Conservation (phyloP, 2,329 filamentous ascomycete genomes). For the Alternaria sp. region DNA sequence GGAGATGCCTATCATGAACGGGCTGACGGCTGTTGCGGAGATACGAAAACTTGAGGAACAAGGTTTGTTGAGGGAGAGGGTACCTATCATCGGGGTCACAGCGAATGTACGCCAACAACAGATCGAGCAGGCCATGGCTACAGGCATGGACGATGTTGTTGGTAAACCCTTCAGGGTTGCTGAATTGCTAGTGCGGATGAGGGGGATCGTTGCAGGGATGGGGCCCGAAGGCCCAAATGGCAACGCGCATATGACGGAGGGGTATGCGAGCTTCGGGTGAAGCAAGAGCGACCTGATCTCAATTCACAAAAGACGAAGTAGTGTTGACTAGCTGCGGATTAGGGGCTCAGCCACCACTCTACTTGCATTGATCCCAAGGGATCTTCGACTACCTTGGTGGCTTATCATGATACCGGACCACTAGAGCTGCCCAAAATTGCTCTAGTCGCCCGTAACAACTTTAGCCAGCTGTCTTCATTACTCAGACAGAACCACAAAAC, state of each 20-base stretch:
- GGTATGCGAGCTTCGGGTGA: slow-evolving; percentile 1
- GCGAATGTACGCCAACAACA: slow-evolving; percentile 48
- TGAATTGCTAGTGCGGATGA: slow-evolving; percentile 38
- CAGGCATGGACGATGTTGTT: slow-evolving; percentile 65
- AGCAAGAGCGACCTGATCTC: background rate
- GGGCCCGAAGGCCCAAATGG: background rate
- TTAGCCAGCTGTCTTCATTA: background rate
- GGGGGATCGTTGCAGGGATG: slow-evolving; percentile 17
- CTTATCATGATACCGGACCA: background rate
- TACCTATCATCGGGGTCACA: slow-evolving; percentile 48
- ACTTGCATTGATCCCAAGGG: background rate
- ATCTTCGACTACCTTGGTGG: background rate
- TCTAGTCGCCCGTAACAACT: too few relatives aligned
- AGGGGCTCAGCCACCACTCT: background rate
- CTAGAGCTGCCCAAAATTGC: background rate
- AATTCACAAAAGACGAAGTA: background rate
- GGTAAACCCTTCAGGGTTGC: slow-evolving; percentile 73
- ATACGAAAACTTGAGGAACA: slow-evolving; percentile 39
- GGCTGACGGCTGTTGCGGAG: slow-evolving; percentile 35
- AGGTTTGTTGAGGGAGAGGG: slow-evolving; percentile 27
- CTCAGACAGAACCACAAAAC: background rate
- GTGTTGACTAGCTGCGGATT: background rate
- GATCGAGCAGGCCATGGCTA: slow-evolving; percentile 37
- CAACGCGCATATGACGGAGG: background rate
- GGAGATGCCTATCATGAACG: slow-evolving; percentile 50